Evolutionary conservation across 2,329 filamentous ascomycete species (phyloP), one percentile per base, ranked within the genome.

Genomic region (Colletotrichum musae): DNA sequence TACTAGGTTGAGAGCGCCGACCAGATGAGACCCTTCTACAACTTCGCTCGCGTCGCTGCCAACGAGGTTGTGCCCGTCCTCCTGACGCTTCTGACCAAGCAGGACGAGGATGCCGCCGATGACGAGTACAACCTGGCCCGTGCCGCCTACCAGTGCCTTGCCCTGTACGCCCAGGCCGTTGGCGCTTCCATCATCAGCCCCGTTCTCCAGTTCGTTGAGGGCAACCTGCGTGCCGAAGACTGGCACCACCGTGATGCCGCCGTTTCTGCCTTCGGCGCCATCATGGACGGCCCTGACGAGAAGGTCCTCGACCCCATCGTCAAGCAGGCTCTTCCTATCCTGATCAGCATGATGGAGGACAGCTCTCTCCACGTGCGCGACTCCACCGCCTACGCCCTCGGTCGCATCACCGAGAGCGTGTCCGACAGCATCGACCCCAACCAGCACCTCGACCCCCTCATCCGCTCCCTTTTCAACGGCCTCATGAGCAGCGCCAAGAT

Each of bases 251-350:
- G 96, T 75, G 96, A 99, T 84, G 96, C 96, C 61, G 95, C 96
- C 58, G 96, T 99, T 39, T 97, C 96, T 69, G 95, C 96, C 18
- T 98, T 99, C 75, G 96, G 96, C 72, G 96, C 95, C 73, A 98
- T 99, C 75, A 98, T 99, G 95, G 96, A 99, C 79, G 96, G 96
- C 28, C 96, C 96, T 1, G 96, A 98, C 68, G 93, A 97, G 81
- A 94, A 93, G 83, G 90, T 95, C 58, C 86, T 99, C 60, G 94
- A 97, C 76, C 95, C 95, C 65, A 92, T 99, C 65, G 94, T 99
- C 77, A 97, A 97, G 85, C 95, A 98, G 80, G 96, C 95, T 71
- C 88, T 99, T 58, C 93, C 94, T 60, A 93, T 98, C 63, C 87
- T 99, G 58, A 96, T 99, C 77, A 90, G 88, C 74, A 91, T 92